Evolutionary conservation across 805 yeast species (phyloP), one percentile per base, ranked within the genome.

Genomic region (Barnettozyma pratensis): DNA sequence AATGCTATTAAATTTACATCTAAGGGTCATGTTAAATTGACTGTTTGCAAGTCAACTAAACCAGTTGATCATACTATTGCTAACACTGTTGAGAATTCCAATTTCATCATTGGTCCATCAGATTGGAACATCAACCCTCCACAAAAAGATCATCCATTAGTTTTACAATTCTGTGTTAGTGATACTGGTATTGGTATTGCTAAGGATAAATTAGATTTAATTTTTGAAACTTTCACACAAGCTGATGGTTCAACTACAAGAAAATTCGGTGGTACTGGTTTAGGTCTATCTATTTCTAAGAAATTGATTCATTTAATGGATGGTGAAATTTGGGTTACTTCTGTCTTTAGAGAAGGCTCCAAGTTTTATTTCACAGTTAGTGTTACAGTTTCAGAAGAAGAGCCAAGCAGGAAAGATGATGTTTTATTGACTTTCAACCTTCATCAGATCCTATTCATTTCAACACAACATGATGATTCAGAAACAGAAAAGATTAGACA

Each of bases 231-330:
- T 3, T 88, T 88, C 70, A 85, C 96, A 56, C 96, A 88, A 65
- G 96, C 96, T 7, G 96, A 88, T 68, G 96, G 96, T 39, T 87
- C 96, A 5, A 88, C 96, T 2, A 88, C 96, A 2, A 78, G 96
- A 64, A 87, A 87, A 66, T 89, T 88, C 64, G 96, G 96, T 59
- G 96, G 96, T 60, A 89, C 96, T 4, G 96, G 96, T 54, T 73
- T 88, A 41, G 96, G 96, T 14, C 73, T 88, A 48, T 86, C 95
- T 3, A 88, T 88, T 64, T 89, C 96, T 8, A 87, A 87, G 65
- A 89, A 87, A 59, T 75, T 88, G 57, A 88, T 89, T 60, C 91
- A 87, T 60, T 74, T 88, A 54, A 88, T 89, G 96, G 96, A 96
- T 39, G 96, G 96, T 63, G 92, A 85, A 54, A 87, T 88, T 53